phyloP scores from a whole-genome alignment of 176 grass and related monocot genomes.

The Paspalum vaginatum region DNA sequence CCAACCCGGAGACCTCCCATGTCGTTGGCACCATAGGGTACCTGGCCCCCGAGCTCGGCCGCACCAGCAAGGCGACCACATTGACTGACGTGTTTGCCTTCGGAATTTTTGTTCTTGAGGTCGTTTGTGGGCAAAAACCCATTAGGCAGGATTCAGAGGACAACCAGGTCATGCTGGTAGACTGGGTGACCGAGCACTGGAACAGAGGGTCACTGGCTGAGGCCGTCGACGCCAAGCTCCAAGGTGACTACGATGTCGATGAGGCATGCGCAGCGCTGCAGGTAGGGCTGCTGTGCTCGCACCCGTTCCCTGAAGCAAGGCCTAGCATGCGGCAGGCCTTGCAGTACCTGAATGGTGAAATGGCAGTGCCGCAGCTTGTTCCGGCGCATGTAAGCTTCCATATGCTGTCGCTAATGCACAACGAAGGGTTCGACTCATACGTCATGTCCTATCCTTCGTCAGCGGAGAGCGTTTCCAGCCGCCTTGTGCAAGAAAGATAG shows the following conservation, averaged over 20 bases:
- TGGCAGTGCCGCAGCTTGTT: slow-evolving; percentile 32
- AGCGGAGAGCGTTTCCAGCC: not conserved
- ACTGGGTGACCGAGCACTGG: slow-evolving; percentile 31
- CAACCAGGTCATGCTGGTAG: not conserved
- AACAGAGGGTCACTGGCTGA: not conserved
- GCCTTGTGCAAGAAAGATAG: slow-evolving; percentile 2
- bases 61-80: slow-evolving; percentile 40
- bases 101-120: slow-evolving; percentile 42
- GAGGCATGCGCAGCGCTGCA: slow-evolving; percentile 49
- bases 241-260: slow-evolving; percentile 6
- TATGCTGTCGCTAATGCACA: not conserved
- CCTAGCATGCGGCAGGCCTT: slow-evolving; percentile 53
- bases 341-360: slow-evolving; percentile 42
- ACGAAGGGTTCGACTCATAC: slow-evolving; percentile 18
- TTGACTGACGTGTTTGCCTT: slow-evolving; percentile 51
- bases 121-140: slow-evolving; percentile 35
- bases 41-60: slow-evolving; percentile 46
- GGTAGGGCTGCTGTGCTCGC: slow-evolving; percentile 57
- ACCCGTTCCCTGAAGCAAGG: slow-evolving; percentile 37
- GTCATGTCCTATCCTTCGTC: slow-evolving; percentile 18
- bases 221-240: slow-evolving; percentile 37
- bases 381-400: slow-evolving; percentile 15
- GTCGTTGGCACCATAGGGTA: slow-evolving; percentile 54
- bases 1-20: slow-evolving; percentile 35
- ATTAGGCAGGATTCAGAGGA: slow-evolving; percentile 9